These are phyloP conservation scores for Patellifolia procumbens DNA, from an alignment of 179 eudicot species.

Conservation along the genomic window DNA sequence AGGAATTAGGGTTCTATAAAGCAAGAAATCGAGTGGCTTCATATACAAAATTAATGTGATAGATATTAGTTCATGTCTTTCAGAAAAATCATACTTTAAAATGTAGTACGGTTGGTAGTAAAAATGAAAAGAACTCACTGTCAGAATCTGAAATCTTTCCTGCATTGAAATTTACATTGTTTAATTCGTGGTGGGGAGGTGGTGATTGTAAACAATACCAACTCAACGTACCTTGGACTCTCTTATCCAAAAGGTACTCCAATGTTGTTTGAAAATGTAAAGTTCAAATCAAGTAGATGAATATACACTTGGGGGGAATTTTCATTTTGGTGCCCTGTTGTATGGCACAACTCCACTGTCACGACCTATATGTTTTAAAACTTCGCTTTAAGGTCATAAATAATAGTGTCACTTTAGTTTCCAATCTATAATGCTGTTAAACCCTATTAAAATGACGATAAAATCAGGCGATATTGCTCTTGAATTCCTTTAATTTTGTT, in stretches of 20 bases:
- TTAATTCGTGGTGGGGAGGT: background rate
- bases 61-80: background rate
- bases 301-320: no score
- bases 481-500: background rate
- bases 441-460: background rate
- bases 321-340: no score
- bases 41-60: background rate
- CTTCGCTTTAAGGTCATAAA: background rate
- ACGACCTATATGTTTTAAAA: no score
- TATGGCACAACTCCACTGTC: no score
- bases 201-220: background rate
- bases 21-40: background rate
- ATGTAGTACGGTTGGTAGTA: background rate
- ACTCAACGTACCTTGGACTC: background rate
- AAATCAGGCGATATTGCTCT: background rate
- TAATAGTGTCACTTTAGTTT: background rate
- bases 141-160: background rate
- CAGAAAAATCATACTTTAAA: background rate
- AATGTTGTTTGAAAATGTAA: background rate
- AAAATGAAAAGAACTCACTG: background rate
- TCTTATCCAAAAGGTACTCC: background rate
- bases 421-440: background rate
- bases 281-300: background rate
- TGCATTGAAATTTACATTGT: background rate
- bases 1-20: background rate